Evolutionary conservation across 371 early-diverging fungal species (phyloP), one percentile per base, ranked within the genome.

Genomic region (Dichotomocladium elegans): DNA sequence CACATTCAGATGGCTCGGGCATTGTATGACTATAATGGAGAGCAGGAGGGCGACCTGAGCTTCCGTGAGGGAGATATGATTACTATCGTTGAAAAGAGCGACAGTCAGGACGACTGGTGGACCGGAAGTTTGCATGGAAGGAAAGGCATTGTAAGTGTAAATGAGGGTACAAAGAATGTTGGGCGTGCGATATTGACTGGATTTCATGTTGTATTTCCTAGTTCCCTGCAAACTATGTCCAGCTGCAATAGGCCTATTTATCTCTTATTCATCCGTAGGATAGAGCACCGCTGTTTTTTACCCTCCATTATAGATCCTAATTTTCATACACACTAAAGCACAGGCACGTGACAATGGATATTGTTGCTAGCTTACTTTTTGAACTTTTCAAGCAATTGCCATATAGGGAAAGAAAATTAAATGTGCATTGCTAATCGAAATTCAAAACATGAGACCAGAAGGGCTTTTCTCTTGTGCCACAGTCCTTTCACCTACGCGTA

Each of bases 141-240:
- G 50, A 76, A 75, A 52, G 93, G 93, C 25, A 60, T 68, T 10
- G 81, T 81, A 76, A 76, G 72, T 73, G 14, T 31, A 47, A 3
- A 0, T 15, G 1, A 2, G 31, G 15, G 17, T 19, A 28, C 22
- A 37, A 3, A 17, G 15, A 4, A 37, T 37, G 37, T 3, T 2
- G 37, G 24, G 17, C 8, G 35, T 43, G 12, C 14, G 15, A n/a
- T n/a, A n/a, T n/a, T n/a, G n/a, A n/a, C n/a, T n/a, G n/a, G n/a
- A n/a, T n/a, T 6, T 30, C 15, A 35, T 37, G 7, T 28, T 31
- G 19, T 28, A 17, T 22, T 47, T 47, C 40, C 25, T 68, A 78
- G 66, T 90, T 92, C 68, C 92, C 92, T 21, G 88, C 89, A 41
- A 92, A 91, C 64, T 92, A 90, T 68, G 83, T 91, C 11, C 61